These are phyloP conservation scores for Microsporum ferrugineum DNA, from an alignment of 2,329 filamentous ascomycete species.

Conservation along the genomic window DNA sequence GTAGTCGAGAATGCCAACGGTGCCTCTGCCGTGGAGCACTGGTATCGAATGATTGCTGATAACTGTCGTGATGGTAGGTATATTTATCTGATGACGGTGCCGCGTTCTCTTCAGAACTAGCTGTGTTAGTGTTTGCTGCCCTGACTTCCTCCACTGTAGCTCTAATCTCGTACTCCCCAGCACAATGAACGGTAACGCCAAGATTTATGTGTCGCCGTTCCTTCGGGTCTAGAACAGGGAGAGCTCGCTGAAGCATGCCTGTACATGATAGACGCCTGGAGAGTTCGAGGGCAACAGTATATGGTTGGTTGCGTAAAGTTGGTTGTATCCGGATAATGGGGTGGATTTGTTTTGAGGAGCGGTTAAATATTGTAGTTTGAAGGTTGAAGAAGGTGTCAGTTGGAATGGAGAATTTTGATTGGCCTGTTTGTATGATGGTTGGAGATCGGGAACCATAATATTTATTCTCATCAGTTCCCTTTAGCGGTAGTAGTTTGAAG, in stretches of 20 bases:
- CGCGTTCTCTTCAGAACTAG: not conserved
- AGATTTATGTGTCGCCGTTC: conserved; percentile 51
- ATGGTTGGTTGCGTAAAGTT: conserved; percentile 59
- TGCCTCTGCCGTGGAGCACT: conserved; percentile 18
- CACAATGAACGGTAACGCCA: conserved; percentile 62
- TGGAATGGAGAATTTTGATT: conserved; percentile 37
- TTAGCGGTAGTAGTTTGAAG: conserved; percentile 32
- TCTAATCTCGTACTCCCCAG: conserved; percentile 71
- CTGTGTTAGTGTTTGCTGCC: conserved; percentile 38
- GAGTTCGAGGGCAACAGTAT: conserved; percentile 64
- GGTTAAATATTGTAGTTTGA: conserved; percentile 61
- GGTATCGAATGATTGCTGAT: conserved; percentile 13
- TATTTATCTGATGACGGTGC: not conserved
- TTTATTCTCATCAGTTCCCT: conserved; percentile 12
- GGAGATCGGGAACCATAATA: conserved; percentile 8
- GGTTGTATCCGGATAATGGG: conserved; percentile 68
- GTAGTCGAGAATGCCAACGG: conserved; percentile 24
- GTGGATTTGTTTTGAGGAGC: conserved; percentile 54
- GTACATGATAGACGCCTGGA: conserved; percentile 76
- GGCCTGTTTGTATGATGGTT: conserved; percentile 31
- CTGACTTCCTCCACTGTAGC: conserved; percentile 65
- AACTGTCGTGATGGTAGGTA: conserved; percentile 8
- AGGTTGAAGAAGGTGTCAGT: conserved; percentile 59
- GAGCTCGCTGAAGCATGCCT: conserved; percentile 63
- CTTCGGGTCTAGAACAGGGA: conserved; percentile 52